Evolutionary conservation across 306 rosid genomes (phyloP).

Genomic region (Crotalaria pallida): DNA sequence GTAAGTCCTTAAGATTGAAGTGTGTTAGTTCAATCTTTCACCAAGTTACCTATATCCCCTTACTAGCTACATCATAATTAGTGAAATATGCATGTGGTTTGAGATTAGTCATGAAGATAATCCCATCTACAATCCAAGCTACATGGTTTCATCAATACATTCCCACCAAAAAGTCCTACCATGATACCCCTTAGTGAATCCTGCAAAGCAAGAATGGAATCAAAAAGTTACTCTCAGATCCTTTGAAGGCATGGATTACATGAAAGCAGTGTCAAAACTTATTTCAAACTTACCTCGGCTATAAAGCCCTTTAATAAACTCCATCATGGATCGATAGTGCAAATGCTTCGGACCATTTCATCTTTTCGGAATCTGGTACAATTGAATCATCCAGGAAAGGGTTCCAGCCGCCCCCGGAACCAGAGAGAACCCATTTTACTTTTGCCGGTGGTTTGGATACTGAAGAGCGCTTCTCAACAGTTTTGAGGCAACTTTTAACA

Average conservation of each 20-base stretch:
- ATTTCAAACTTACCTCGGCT: slow-evolving; percentile 20
- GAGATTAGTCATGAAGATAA: too few relatives aligned
- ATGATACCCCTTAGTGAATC: neutral
- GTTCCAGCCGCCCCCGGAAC: slow-evolving; percentile 46
- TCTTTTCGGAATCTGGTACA: slow-evolving; percentile 45
- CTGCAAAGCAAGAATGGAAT: slow-evolving; percentile 18
- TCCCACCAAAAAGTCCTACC: too few relatives aligned
- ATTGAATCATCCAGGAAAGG: slow-evolving; percentile 33
- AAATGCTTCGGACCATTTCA: slow-evolving; percentile 58
- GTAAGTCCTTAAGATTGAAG: slow-evolving; percentile 6
- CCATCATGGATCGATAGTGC: slow-evolving; percentile 22
- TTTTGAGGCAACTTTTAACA: neutral
- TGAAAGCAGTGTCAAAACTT: neutral
- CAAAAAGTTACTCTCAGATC: neutral
- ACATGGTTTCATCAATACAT: too few relatives aligned
- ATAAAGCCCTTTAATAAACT: neutral
- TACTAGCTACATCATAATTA: too few relatives aligned
- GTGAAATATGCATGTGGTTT: too few relatives aligned
- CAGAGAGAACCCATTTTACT: slow-evolving; percentile 60
- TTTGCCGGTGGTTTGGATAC: slow-evolving; percentile 36
- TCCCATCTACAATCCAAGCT: too few relatives aligned
- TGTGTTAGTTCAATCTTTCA: too few relatives aligned
- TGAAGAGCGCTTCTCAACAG: neutral
- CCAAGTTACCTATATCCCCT: too few relatives aligned
- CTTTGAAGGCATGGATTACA: neutral